Percentiles rank a stretch among this genome's conserved stretches.
phyloP scores from a whole-genome alignment of 257 asterid genomes.

The Solanum neorickii region DNA sequence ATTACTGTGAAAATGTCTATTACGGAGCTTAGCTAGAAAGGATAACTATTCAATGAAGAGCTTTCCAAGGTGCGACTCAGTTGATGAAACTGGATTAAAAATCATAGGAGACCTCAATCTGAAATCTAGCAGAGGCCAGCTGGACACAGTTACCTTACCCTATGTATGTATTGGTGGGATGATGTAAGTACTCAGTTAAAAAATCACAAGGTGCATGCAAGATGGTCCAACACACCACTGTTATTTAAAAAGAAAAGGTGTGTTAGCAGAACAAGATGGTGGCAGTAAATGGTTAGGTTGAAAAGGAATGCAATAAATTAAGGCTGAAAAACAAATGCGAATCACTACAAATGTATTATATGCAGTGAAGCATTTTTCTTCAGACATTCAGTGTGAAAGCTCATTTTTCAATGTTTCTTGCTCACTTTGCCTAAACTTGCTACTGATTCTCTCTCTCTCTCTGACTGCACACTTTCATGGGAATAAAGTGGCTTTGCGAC shows the following conservation, averaged over 20 bases:
- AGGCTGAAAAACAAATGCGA: neutral
- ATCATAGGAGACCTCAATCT: neutral
- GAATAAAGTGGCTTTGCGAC: constrained; percentile 56
- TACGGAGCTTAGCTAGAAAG: neutral
- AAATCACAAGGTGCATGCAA: neutral
- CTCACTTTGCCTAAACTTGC: neutral
- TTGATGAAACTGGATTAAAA: neutral
- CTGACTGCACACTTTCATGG: neutral
- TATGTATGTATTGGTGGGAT: neutral
- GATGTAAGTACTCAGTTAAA: neutral
- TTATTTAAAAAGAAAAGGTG: neutral
- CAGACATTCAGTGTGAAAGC: neutral
- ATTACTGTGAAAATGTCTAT: neutral
- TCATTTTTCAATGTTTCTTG: neutral
- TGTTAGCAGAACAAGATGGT: neutral
- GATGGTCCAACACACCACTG: neutral
- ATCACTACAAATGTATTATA: neutral
- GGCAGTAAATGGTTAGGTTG: neutral
- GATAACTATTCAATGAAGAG: neutral
- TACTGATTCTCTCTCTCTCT: neutral
- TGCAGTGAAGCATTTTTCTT: neutral
- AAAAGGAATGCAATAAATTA: neutral
- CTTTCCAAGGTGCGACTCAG: neutral
- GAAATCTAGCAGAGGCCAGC: neutral
- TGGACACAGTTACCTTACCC: neutral